Base-by-base conservation (phyloP, 2,329 filamentous ascomycete genomes). In the Pseudocercospora fuligena region DNA sequence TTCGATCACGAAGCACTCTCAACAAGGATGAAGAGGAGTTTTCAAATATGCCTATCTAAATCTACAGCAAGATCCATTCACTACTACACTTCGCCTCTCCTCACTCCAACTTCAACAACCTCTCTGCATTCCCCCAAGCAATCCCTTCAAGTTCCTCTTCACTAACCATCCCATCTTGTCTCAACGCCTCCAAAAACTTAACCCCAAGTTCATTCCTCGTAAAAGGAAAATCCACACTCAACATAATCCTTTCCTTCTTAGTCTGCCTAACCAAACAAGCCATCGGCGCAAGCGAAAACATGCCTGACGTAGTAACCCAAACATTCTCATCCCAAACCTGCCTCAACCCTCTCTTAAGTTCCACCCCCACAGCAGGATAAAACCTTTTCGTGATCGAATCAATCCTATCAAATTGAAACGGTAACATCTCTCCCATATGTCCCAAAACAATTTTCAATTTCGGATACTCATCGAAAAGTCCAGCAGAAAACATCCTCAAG, bases 301-400 rank as follows among this genome's bases (percentile, higher is more conserved):
- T 81, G 0, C 85, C 86, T 68, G 82, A 84, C 1, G 86, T 87
- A 4, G 86, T 88, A 27, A 88, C 73, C 85, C 85, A 88, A 6
- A 88, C 75, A 66, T 88, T 88, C 67, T 81, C 64, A 3, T 77
- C 78, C 78, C 77, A 81, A 14, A 76, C 73, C 23, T 56, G 76
- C 23, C 73, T 69, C 49, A 87, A 80, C n/a, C 60, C 9, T 75
- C 68, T 2, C 78, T 66, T 66, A 25, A 54, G 7, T 25, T 31
- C 6, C 5, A 31, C 25, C 1, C 51, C 51, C 11, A 54, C 51
- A 11, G 25, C 51, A 31, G 51, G 51, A 31, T 75, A 47, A 64
- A 72, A 70, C 74, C 74, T 80, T 6, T 46, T 33, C 16, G 47
- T 40, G 5, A 66, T 65, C 12, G 75, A 59, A 21, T 59, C 66